Base-by-base conservation (phyloP, 805 yeast species). In the Zygosaccharomyces bisporus region DNA sequence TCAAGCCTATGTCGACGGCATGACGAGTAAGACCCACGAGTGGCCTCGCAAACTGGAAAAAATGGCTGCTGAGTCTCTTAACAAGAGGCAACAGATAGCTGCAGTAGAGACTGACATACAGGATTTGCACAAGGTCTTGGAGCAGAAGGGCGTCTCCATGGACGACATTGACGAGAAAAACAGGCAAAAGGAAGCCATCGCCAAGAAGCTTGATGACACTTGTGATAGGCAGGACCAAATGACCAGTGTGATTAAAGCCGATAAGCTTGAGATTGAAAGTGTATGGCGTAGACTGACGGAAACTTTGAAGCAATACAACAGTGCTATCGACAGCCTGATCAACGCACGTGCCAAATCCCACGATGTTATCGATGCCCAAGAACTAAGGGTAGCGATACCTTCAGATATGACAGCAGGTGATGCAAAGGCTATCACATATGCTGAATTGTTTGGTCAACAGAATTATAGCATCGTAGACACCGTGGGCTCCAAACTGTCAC, bases 1-100 rank as follows among this genome's bases (percentile, higher is more conserved):
- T 56, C 74, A 77, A 54, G 82, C 80, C n/a, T 86, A 83, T 57
- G 79, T 85, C 42, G 78, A 78, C 34, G 72, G 78, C 6, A 81
- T 85, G 77, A 77, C 80, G 53, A 68, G 69, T n/a, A 72, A 86
- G 48, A 82, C 80, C 52, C 52, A 61, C 10, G 81, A 79, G 58
- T 85, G 95, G 93, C 71, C 75, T 2, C 52, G 63, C 13, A 75
- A 79, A 34, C 59, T 87, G 39, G 68, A 72, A n/a, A 78, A 78
- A 51, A 74, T 85, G 46, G 69, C 72, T 24, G 63, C 60, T 5
- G 93, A 86, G 55, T 73, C 81, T 34, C 63, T 56, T 2, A 60
- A 63, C 30, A 67, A 77, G 29, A 39, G 17, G 25, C 39, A 44
- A 27, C 46, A 44, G 36, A 39, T 46, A 12, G n/a, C 24, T 3